Base-by-base conservation (phyloP, 2,329 filamentous ascomycete genomes). In the Bipolaris victoriae region DNA sequence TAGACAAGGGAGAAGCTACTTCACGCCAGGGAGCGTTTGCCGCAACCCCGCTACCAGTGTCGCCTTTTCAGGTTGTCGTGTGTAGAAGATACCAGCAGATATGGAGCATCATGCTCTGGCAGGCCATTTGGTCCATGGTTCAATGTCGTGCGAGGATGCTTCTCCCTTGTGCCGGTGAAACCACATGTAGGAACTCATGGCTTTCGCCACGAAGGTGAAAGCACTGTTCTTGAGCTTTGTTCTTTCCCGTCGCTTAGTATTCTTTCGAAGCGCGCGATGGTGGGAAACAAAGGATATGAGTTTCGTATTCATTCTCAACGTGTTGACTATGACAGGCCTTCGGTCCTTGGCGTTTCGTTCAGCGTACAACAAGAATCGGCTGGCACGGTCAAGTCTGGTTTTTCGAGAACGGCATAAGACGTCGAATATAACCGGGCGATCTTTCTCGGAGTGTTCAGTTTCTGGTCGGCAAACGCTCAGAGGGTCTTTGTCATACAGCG, bases 1-100 rank as follows among this genome's bases (percentile, higher is more conserved):
- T 58, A 57, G 16, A 53, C 49, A 49, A 51, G 58, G 49, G 56
- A 61, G 41, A 49, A 35, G 57, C 54, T 48, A 54, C 62, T 59
- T 61, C 58, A 57, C 50, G 56, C 46, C 59, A 68, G 67, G 67
- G 64, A 54, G 49, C 60, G 62, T 33, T 53, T 11, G 15, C 11
- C 61, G 63, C 39, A 57, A 43, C 64, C 64, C 67, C 67, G 55
- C 62, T 60, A 67, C 65, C 64, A 59, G 65, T 66, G 65, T 55
- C 57, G 44, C 62, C 64, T 69, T 69, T 39, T 69, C 52, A 68
- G 67, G 63, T 51, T 47, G 49, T 55, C 55, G 56, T 36, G 62
- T 33, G 66, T 68, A 63, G 64, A 65, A 66, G 69, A 72, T 46
- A 63, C 68, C 68, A 68, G 55, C 65, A 65, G 70, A 66, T 60